Evolutionary conservation across 768 basidiomycete species (phyloP).

Genomic region (Gelatoporia subvermispora): DNA sequence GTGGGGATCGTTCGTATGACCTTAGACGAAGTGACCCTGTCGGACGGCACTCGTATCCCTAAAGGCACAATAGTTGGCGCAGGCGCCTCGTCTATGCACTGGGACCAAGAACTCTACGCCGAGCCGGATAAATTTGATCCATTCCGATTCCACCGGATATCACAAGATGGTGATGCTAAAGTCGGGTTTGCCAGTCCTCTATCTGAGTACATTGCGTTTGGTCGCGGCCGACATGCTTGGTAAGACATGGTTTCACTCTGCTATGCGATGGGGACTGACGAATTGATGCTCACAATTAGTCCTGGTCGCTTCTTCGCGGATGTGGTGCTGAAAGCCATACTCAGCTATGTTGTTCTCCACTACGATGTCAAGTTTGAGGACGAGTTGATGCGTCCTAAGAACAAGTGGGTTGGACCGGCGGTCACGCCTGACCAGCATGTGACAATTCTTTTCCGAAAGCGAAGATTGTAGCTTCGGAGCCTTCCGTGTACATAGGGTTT

Average conservation of each 20-base stretch:
- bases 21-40: slow-evolving; percentile 24
- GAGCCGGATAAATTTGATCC: slow-evolving; percentile 37
- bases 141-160: slow-evolving; percentile 33
- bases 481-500: no score
- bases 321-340: slow-evolving; percentile 17
- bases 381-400: slow-evolving; percentile 3
- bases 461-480: slow-evolving; percentile 3
- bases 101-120: slow-evolving; percentile 37
- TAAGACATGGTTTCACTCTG: slow-evolving; percentile 3
- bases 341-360: slow-evolving; percentile 18
- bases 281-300: slow-evolving; percentile 3
- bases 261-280: no score
- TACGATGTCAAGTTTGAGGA: slow-evolving; percentile 21
- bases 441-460: slow-evolving; percentile 19
- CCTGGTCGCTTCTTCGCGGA: slow-evolving; percentile 23
- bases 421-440: slow-evolving; percentile 5
- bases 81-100: slow-evolving; percentile 29
- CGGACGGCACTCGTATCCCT: slow-evolving; percentile 32
- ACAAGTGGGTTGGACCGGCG: not conserved
- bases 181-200: slow-evolving; percentile 23
- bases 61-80: slow-evolving; percentile 32
- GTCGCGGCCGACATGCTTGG: slow-evolving; percentile 19
- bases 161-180: slow-evolving; percentile 21
- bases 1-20: slow-evolving; percentile 10
- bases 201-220: slow-evolving; percentile 28